These are phyloP conservation scores for Rubia occidens DNA, from an alignment of 305 asterid species.

Conservation along the genomic window DNA sequence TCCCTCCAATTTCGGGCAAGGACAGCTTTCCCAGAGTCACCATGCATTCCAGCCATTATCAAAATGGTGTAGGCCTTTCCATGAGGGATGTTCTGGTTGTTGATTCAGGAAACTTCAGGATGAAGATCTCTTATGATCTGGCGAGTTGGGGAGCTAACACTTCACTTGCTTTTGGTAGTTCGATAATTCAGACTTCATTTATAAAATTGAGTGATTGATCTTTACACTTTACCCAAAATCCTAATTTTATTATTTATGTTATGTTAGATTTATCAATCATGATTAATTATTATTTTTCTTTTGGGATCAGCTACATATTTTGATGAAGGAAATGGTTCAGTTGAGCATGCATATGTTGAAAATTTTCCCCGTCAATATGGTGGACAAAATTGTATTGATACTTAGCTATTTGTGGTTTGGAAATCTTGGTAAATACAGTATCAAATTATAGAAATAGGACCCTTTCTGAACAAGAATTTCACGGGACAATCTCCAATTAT, in stretches of 20 bases:
- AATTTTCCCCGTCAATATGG: conserved; percentile 20
- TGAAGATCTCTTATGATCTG: conserved; percentile 31
- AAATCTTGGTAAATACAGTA: conserved; percentile 31
- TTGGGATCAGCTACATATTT: conserved; percentile 35
- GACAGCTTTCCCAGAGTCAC: conserved; percentile 30
- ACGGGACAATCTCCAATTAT: conserved; percentile 38
- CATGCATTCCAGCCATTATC: conserved; percentile 33
- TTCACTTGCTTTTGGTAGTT: conserved; percentile 31
- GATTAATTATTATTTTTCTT: neutral
- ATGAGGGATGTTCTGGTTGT: conserved; percentile 23
- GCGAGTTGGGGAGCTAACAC: conserved; percentile 34
- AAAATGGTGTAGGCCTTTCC: conserved; percentile 26
- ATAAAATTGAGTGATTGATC: neutral
- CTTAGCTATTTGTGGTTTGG: conserved; percentile 28
- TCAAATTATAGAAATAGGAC: conserved; percentile 41
- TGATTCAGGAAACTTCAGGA: conserved; percentile 27
- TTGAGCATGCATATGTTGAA: conserved; percentile 33
- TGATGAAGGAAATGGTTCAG: conserved; percentile 29
- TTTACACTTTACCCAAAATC: neutral
- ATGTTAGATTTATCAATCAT: neutral
- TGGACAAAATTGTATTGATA: conserved; percentile 28
- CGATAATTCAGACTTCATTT: conserved; percentile 23
- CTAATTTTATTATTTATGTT: no score
- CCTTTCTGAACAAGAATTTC: conserved; percentile 28
- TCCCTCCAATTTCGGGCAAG: conserved; percentile 34